Conservation (phyloP, 805 yeast species). For the Cyberlindnera galapagoensis region DNA sequence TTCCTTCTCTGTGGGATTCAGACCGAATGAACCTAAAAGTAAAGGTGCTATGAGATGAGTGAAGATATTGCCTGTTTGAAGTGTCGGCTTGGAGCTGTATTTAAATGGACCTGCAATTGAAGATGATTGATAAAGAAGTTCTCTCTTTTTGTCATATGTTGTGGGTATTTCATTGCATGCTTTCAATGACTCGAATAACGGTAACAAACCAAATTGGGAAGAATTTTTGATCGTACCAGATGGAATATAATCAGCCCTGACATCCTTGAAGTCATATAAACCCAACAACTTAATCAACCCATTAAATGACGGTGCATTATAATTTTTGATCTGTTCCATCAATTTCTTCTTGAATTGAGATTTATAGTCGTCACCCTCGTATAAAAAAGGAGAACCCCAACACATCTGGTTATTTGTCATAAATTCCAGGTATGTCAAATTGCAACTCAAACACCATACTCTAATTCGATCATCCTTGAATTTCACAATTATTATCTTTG, state of each 20-base stretch:
- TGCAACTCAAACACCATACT: conserved; percentile 53
- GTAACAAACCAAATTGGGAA: conserved; percentile 23
- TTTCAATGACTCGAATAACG: conserved; percentile 20
- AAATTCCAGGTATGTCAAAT: conserved; percentile 49
- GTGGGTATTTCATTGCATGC: conserved; percentile 9
- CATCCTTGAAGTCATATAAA: conserved; percentile 36
- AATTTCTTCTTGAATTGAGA: conserved; percentile 39
- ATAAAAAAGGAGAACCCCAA: conserved; percentile 50
- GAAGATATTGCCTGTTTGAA: conserved; percentile 15
- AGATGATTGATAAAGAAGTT: conserved; percentile 30
- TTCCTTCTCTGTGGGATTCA: not conserved
- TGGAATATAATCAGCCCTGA: conserved; percentile 48
- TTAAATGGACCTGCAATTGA: conserved; percentile 21
- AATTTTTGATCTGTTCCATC: conserved; percentile 36
- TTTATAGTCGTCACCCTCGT: not conserved
- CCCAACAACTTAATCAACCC: not conserved
- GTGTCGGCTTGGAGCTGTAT: conserved; percentile 1
- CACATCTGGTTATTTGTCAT: conserved; percentile 55
- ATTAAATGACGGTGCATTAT: conserved; percentile 21
- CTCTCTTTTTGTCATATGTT: conserved; percentile 6
- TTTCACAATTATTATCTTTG: conserved; percentile 59
- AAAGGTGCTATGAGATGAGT: conserved; percentile 22
- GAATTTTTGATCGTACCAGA: conserved; percentile 44
- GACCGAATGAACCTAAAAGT: conserved; percentile 9
- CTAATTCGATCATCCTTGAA: conserved; percentile 35